Percentiles rank a stretch among this genome's conserved stretches.
phyloP scores from a whole-genome alignment of 106 monocot species.

The Dendrobium chrysotoxum region DNA sequence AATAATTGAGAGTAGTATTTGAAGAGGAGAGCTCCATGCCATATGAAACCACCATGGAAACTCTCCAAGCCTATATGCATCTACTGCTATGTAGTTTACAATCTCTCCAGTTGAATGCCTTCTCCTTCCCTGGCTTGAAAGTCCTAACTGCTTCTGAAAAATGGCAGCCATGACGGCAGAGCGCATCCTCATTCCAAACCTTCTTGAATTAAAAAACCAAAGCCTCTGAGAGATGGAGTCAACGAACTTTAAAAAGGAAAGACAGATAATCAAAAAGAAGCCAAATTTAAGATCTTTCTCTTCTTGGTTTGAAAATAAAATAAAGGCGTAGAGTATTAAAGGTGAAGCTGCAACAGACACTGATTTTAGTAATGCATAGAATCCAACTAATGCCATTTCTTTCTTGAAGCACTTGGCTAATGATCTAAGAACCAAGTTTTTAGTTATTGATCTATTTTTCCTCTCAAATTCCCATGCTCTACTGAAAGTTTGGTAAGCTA shows the following conservation, averaged over 20 bases:
- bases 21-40: slow-evolving; percentile 62
- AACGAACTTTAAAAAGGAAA: slow-evolving; percentile 35
- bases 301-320: slow-evolving; percentile 33
- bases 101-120: slow-evolving; percentile 72
- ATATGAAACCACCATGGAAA: slow-evolving; percentile 80
- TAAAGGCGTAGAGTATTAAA: slow-evolving; percentile 51
- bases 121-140: slow-evolving; percentile 40
- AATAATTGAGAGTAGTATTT: slow-evolving; percentile 38
- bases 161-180: slow-evolving; percentile 69
- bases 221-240: slow-evolving; percentile 85
- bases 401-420: slow-evolving; percentile 53
- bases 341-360: slow-evolving; percentile 31
- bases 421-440: slow-evolving; percentile 34
- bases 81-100: slow-evolving; percentile 74
- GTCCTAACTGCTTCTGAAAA: slow-evolving; percentile 63
- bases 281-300: slow-evolving; percentile 24
- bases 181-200: slow-evolving; percentile 72
- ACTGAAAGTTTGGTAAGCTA: slow-evolving; percentile 42
- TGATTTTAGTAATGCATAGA: slow-evolving; percentile 59
- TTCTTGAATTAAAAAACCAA: slow-evolving; percentile 70
- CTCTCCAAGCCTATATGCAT: slow-evolving; percentile 83
- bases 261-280: slow-evolving; percentile 24
- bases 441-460: slow-evolving; percentile 8
- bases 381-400: slow-evolving; percentile 49
- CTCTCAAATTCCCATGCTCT: slow-evolving; percentile 29